Evolutionary conservation across 192 early-diverging fungal genomes (phyloP), one percentile per base, ranked within the genome.

Genomic region (Coemansia sp.): DNA sequence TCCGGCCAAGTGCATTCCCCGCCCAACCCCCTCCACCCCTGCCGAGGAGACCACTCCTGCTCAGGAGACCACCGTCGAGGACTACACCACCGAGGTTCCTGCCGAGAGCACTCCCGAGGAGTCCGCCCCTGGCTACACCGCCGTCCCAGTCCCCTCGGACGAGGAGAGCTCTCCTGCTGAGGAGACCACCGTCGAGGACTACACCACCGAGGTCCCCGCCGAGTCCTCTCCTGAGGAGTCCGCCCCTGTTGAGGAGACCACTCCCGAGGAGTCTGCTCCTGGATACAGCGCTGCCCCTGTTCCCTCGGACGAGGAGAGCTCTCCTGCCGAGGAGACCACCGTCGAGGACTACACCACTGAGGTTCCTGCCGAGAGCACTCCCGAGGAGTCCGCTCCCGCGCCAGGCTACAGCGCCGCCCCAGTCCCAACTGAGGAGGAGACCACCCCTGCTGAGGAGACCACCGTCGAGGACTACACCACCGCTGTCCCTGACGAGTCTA

Each of bases 401-500:
- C 12, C 21, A 6, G 62, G 48, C 42, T 15, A 44, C 43, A 44
- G 43, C 43, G 43, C 43, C 43, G 43, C 43, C 43, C 43, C 43
- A 9, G 43, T 44, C 43, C 43, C n/a, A 10, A 7, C 40, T 16
- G 57, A 41, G 1, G 68, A 59, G 57, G 39, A 42, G 11, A 39
- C 52, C 50, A 63, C 49, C 47, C 39, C 52, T 21, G 32, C 38
- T 47, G 67, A 68, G 67, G 58, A 47, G 26, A 54, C 52, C 52
- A 5, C 47, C 19, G 52, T 63, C 6, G 70, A 57, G 52, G 52
- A 56, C 57, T 57, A 65, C 67, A 59, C 63, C 40, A 64, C 65
- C 57, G 18, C 15, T 6, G 57, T 38, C 50, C 15, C 15, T n/a
- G 12, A 4, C 15, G 8, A 44, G 23, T 9, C 41, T 44, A 15